Percentiles rank a stretch among this genome's conserved stretches.
phyloP scores from a whole-genome alignment of 1,139 yeast genomes.

The Scheffersomyces lignicola region DNA sequence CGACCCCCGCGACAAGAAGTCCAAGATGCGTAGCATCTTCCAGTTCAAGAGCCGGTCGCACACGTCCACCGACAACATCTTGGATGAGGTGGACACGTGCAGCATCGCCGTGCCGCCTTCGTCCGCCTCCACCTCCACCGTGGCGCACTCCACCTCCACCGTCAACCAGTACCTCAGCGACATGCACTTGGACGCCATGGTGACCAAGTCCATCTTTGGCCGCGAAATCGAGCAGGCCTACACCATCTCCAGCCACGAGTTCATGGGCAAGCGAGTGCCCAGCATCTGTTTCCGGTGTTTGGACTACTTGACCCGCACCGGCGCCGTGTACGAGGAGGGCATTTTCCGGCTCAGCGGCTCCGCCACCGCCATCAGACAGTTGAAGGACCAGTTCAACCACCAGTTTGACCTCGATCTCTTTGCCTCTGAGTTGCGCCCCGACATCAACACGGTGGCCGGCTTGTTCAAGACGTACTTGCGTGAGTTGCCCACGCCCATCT shows the following conservation, averaged over 20 bases:
- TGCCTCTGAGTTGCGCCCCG: conserved; percentile 43
- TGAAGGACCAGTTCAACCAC: conserved; percentile 67
- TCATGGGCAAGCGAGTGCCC: conserved; percentile 58
- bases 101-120: conserved; percentile 4
- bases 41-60: conserved; percentile 38
- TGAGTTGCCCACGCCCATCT: conserved; percentile 65
- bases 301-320: conserved; percentile 62
- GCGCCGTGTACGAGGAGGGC: conserved; percentile 86
- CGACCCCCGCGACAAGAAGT: conserved; percentile 38
- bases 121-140: conserved; percentile 5
- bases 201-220: conserved; percentile 59
- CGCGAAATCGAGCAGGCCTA: conserved; percentile 57
- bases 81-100: conserved; percentile 4
- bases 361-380: conserved; percentile 68
- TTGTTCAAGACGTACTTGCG: conserved; percentile 72
- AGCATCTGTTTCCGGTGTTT: conserved; percentile 77
- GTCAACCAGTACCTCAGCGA: conserved; percentile 37
- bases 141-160: conserved; percentile 7
- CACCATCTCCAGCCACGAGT: conserved; percentile 46
- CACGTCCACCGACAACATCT: conserved; percentile 1
- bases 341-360: conserved; percentile 90
- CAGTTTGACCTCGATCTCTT: conserved; percentile 70
- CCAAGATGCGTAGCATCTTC: conserved; percentile 58
- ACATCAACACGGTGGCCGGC: conserved; percentile 79
- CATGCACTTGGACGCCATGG: conserved; percentile 38